Conservation (phyloP, 73 alveolate genomes). For the Paramecium caudatum region DNA sequence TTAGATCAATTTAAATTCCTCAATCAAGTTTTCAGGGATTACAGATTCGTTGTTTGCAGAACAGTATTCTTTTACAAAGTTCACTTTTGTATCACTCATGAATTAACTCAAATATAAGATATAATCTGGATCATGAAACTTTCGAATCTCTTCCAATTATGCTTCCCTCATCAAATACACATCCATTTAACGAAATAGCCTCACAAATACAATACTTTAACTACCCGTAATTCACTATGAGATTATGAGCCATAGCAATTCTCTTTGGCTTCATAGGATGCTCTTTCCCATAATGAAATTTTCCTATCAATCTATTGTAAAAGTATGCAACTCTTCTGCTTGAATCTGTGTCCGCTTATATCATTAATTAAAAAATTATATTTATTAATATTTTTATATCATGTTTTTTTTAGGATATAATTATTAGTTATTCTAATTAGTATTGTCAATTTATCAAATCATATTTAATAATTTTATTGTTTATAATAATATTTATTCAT, state of each 20-base stretch:
- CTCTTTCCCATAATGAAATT: conserved; percentile 94
- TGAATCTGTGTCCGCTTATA: conserved; percentile 61
- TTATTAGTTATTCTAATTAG: no score
- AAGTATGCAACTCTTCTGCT: conserved; percentile 92
- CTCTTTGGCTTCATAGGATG: conserved; percentile 99
- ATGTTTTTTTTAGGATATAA: no score
- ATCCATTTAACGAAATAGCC: conserved; percentile 56
- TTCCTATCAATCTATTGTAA: conserved; percentile 96
- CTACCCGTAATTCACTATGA: conserved; percentile 92
- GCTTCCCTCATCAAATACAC: conserved; percentile 77
- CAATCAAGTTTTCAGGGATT: conserved; percentile 65
- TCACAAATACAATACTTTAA: not conserved
- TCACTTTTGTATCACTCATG: conserved; percentile 56
- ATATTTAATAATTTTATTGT: no score
- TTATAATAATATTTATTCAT: no score
- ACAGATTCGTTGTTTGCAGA: conserved; percentile 53
- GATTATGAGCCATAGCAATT: conserved; percentile 95
- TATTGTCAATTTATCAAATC: no score
- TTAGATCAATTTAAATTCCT: conserved; percentile 42
- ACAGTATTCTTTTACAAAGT: conserved; percentile 72
- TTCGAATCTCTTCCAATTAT: conserved; percentile 66
- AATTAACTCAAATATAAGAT: conserved; percentile 75
- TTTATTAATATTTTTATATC: conserved; percentile 8
- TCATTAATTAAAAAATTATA: conserved; percentile 30
- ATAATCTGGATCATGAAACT: conserved; percentile 81